phyloP scores from a whole-genome alignment of 2,329 filamentous ascomycete genomes.

The Xenoacremonium recifei region DNA sequence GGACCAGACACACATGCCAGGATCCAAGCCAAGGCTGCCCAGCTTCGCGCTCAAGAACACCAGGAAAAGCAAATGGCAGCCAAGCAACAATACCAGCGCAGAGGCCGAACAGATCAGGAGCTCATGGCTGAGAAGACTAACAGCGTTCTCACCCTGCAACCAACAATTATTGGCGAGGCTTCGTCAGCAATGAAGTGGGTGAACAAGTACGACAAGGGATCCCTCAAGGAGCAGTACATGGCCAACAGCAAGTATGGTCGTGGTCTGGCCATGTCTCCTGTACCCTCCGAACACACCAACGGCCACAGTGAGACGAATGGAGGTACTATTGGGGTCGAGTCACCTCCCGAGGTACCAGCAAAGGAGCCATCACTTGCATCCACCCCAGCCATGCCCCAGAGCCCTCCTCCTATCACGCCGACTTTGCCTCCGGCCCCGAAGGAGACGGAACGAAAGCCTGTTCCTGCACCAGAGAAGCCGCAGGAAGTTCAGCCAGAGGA shows the following conservation, averaged over 20 bases:
- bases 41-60: slow-evolving; percentile 71
- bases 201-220: slow-evolving; percentile 87
- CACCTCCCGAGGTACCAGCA: slow-evolving; percentile 40
- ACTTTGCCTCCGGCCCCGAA: slow-evolving; percentile 20
- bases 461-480: slow-evolving; percentile 6
- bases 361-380: slow-evolving; percentile 32
- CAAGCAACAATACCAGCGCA: slow-evolving; percentile 39
- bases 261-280: slow-evolving; percentile 44
- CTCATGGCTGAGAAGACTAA: slow-evolving; percentile 72
- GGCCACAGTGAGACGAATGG: slow-evolving; percentile 13
- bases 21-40: slow-evolving; percentile 87
- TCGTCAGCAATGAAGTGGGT: slow-evolving; percentile 97
- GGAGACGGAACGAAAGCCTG: slow-evolving; percentile 19
- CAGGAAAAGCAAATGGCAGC: slow-evolving; percentile 49
- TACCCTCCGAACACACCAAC: slow-evolving; percentile 34
- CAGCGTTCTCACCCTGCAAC: slow-evolving; percentile 86
- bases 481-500: slow-evolving; percentile 3
- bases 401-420: slow-evolving; percentile 13
- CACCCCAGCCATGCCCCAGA: slow-evolving; percentile 6
- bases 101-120: slow-evolving; percentile 56
- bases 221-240: slow-evolving; percentile 83
- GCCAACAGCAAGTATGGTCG: slow-evolving; percentile 70
- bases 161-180: slow-evolving; percentile 79
- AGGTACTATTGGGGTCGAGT: slow-evolving; percentile 20
- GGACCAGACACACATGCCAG: slow-evolving; percentile 88